phyloP scores from a whole-genome alignment of 768 basidiomycete species.

The Amanita rubescens region DNA sequence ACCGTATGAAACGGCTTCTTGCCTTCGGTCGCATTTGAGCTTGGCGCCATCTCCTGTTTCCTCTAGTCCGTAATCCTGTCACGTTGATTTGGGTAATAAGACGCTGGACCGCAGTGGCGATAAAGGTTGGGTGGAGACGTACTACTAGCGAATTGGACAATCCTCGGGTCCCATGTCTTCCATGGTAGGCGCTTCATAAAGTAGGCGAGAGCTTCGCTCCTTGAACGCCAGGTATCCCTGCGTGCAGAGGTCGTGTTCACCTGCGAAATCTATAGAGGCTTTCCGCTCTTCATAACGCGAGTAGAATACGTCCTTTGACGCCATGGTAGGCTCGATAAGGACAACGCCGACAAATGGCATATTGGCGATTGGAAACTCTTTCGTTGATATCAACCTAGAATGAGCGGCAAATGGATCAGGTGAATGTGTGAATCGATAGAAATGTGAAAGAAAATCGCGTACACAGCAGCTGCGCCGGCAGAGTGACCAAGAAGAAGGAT shows the following conservation, averaged over 20 bases:
- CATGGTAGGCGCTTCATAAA: constrained; percentile 38
- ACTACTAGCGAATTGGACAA: constrained; percentile 32
- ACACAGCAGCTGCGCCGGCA: constrained; percentile 13
- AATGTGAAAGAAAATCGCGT: constrained; percentile 29
- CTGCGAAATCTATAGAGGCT: constrained; percentile 28
- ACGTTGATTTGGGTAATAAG: neutral
- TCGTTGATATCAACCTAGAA: constrained; percentile 32
- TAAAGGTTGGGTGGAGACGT: constrained; percentile 12
- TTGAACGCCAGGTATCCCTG: constrained; percentile 32
- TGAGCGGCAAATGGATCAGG: constrained; percentile 20
- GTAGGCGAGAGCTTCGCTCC: constrained; percentile 33
- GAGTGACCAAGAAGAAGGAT: constrained; percentile 14
- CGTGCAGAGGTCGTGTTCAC: constrained; percentile 29
- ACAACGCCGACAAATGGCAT: constrained; percentile 30
- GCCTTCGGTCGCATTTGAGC: constrained; percentile 36
- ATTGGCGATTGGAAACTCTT: constrained; percentile 18
- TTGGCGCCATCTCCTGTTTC: constrained; percentile 16
- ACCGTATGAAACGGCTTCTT: constrained; percentile 40
- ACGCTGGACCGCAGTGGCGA: neutral
- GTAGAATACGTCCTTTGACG: constrained; percentile 30
- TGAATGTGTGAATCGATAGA: no score
- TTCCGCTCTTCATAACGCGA: constrained; percentile 29
- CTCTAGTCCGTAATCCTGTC: constrained; percentile 31
- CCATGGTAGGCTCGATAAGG: constrained; percentile 39
- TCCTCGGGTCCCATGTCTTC: constrained; percentile 37